Evolutionary conservation across 1,284 basidiomycete species (phyloP).

Genomic region (Sanguinoderma infundibulare): DNA sequence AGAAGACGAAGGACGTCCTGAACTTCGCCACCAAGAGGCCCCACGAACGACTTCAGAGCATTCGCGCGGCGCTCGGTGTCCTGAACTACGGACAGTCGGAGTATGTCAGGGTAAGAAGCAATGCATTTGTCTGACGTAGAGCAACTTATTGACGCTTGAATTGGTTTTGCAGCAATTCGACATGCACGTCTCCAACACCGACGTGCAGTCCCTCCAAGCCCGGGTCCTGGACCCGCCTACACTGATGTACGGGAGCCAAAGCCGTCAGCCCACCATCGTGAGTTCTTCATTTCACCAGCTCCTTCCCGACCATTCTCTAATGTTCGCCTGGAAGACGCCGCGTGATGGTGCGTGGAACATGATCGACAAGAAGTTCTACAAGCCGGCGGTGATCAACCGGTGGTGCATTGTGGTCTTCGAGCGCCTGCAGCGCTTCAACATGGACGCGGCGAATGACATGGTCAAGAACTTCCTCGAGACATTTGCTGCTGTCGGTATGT

Average conservation of each 20-base stretch:
- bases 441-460: constrained; percentile 50
- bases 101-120: constrained; percentile 54
- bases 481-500: constrained; percentile 61
- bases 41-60: constrained; percentile 60
- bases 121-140: neutral
- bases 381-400: constrained; percentile 50
- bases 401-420: constrained; percentile 72
- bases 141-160: neutral
- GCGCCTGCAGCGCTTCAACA: constrained; percentile 54
- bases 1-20: constrained; percentile 67
- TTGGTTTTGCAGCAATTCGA: constrained; percentile 50
- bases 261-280: constrained; percentile 57
- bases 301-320: neutral
- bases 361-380: constrained; percentile 68
- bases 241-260: constrained; percentile 62
- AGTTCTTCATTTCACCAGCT: constrained; percentile 26
- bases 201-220: constrained; percentile 56
- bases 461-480: constrained; percentile 49
- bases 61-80: constrained; percentile 58
- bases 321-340: constrained; percentile 44
- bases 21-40: constrained; percentile 75
- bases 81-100: constrained; percentile 73
- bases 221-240: constrained; percentile 64
- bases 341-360: constrained; percentile 74
- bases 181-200: constrained; percentile 55